Percentiles rank a stretch among this genome's conserved stretches.
These are phyloP conservation scores for Cryphonectria japonica DNA, from an alignment of 2,329 filamentous ascomycete genomes.

Conservation along the genomic window DNA sequence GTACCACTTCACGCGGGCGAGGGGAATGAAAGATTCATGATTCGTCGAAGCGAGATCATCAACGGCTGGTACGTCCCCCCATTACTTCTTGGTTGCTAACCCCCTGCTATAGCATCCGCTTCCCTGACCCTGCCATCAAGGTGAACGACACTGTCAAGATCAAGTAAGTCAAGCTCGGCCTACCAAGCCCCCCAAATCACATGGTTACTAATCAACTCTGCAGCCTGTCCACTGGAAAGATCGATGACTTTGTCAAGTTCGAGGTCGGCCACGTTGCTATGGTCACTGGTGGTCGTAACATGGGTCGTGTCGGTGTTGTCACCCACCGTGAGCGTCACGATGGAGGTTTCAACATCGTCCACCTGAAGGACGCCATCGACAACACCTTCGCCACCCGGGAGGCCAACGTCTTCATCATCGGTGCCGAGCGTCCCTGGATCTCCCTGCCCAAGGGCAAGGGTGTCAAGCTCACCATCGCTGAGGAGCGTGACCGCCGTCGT, in stretches of 20 bases:
- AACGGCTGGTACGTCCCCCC: slow-evolving; percentile 59
- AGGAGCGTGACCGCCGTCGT: slow-evolving; percentile 98
- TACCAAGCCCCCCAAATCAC: too few relatives aligned
- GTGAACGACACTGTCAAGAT: slow-evolving; percentile 99
- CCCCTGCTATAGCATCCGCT: slow-evolving; percentile 78
- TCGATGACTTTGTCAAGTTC: slow-evolving; percentile 97
- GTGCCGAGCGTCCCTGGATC: slow-evolving; percentile 98
- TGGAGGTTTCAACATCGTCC: slow-evolving; percentile 99
- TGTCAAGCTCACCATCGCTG: slow-evolving; percentile 99
- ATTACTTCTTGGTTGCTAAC: slow-evolving; percentile 45
- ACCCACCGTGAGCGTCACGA: slow-evolving; percentile 99
- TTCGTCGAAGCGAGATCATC: slow-evolving; percentile 44
- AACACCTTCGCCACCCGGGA: slow-evolving; percentile 99
- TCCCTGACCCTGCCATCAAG: slow-evolving; percentile 97
- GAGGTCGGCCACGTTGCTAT: slow-evolving; percentile 98
- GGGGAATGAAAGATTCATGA: slow-evolving; percentile 23
- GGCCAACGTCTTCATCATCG: slow-evolving; percentile 99
- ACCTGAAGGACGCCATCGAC: slow-evolving; percentile 99
- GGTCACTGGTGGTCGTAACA: slow-evolving; percentile 99
- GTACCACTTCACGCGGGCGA: background rate
- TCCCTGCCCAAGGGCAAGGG: slow-evolving; percentile 99
- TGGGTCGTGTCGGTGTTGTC: slow-evolving; percentile 99
- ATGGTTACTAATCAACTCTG: background rate
- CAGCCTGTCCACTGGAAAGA: slow-evolving; percentile 87
- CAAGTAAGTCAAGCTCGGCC: slow-evolving; percentile 50